Evolutionary conservation across 139 green algal genomes (phyloP).

Genomic region (Monoraphidium neglectum): DNA sequence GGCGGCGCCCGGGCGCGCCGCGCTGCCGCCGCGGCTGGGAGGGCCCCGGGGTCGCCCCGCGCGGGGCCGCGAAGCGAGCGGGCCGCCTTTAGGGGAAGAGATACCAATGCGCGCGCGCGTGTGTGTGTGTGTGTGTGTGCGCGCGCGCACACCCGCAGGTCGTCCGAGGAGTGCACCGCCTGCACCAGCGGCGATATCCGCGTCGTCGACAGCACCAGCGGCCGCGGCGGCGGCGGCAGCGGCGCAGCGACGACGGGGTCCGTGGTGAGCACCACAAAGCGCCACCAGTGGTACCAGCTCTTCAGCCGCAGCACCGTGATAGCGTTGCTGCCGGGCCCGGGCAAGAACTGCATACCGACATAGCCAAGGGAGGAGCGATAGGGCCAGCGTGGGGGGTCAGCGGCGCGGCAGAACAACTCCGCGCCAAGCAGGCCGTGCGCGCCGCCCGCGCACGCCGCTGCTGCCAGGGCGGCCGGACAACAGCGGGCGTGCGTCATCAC

Average conservation of each 20-base stretch:
- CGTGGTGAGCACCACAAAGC: constrained; percentile 11
- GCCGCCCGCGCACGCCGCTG: too few species aligned
- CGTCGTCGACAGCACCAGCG: not conserved
- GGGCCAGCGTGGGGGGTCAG: too few species aligned
- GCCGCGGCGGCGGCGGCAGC: constrained; percentile 16
- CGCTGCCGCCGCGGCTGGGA: not conserved
- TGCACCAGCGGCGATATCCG: constrained; percentile 13
- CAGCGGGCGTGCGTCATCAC: too few species aligned
- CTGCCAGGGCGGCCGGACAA: too few species aligned
- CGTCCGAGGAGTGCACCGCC: not conserved
- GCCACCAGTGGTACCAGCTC: constrained; percentile 13
- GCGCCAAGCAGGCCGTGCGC: too few species aligned
- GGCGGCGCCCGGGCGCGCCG: not conserved
- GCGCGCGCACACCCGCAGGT: constrained; percentile 9
- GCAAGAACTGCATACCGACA: constrained; percentile 16
- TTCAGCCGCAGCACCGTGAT: constrained; percentile 2
- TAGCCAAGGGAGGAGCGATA: too few species aligned
- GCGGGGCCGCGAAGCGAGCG: not conserved
- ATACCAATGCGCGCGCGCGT: too few species aligned
- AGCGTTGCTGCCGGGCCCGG: constrained; percentile 7
- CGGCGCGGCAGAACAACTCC: too few species aligned
- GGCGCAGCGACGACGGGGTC: not conserved
- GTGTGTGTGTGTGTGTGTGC: too few species aligned
- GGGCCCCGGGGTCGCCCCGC: not conserved
- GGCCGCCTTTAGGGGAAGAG: too few species aligned